Evolutionary conservation across 2,329 filamentous ascomycete species (phyloP), one percentile per base, ranked within the genome.

Genomic region (Harringtonia aguacate): DNA sequence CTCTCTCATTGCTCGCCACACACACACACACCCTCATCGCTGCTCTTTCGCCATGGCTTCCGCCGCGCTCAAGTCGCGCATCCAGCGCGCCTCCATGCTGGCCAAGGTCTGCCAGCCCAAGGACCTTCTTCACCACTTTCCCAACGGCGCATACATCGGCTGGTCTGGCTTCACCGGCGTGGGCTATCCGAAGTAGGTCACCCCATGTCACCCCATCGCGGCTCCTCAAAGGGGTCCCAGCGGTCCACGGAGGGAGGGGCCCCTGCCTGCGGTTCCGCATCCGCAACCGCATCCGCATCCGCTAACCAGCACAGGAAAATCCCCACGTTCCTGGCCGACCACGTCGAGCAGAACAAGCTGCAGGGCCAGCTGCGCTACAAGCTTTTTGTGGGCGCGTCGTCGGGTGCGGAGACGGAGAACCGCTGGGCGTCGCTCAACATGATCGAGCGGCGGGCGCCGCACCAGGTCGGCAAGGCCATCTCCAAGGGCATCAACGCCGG

Each of bases 111-210:
- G 81, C 55, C 79, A 79, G 55, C 78, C 87, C 31, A 78, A 92
- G 62, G 86, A 94, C 60, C 64, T 94, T 51, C 73, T 94, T 48
- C 73, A 84, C 50, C 73, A 85, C 53, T 94, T 94, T 56, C 87
- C 87, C 51, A 77, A 92, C 69, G 81, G 81, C 58, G 66, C 84
- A n/a, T 92, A 92, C 63, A 77, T 94, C 55, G 88, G 87, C 56
- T 94, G 87, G 87, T 87, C 81, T 51, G 87, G 87, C 30, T 94
- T 94, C 65, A 94, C 87, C 13, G 87, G 86, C 55, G 86, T 94
- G 43, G 86, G 86, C 47, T 92, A 92, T 66, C 86, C 86, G 50
- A 92, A 92, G 83, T 85, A 67, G 55, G 77, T 68, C 4, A n/a
- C 17, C 5, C 17, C 33, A 8, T 14, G 9, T 24, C 18, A 17